Percentiles rank a stretch among this genome's conserved stretches.
These are phyloP conservation scores for Fusarium napiforme DNA, from an alignment of 2,329 filamentous ascomycete species.

Conservation along the genomic window DNA sequence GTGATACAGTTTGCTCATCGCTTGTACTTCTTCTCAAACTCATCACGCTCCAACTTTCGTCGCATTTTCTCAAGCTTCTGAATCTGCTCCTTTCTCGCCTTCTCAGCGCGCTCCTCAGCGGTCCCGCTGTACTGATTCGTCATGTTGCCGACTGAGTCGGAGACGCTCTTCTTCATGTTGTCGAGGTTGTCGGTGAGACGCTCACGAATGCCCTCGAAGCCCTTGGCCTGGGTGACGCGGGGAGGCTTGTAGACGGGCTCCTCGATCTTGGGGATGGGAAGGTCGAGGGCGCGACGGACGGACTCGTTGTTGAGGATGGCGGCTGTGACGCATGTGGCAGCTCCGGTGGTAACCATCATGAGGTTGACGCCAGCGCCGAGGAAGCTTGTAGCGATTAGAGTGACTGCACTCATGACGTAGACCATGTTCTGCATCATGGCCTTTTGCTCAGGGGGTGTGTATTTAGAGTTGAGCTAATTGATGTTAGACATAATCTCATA, in stretches of 20 bases:
- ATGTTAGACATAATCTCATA: slow-evolving; percentile 24
- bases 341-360: slow-evolving; percentile 57
- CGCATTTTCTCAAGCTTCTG: slow-evolving; percentile 51
- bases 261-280: slow-evolving; percentile 50
- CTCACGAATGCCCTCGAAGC: slow-evolving; percentile 45
- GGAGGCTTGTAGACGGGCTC: slow-evolving; percentile 51
- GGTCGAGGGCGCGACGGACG: slow-evolving; percentile 53
- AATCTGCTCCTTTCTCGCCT: slow-evolving; percentile 49
- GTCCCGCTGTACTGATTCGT: slow-evolving; percentile 49
- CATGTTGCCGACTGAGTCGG: slow-evolving; percentile 48
- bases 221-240: slow-evolving; percentile 37
- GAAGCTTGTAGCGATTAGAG: slow-evolving; percentile 59
- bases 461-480: slow-evolving; percentile 51
- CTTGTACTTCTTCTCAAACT: slow-evolving; percentile 57
- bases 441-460: slow-evolving; percentile 47
- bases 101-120: slow-evolving; percentile 50
- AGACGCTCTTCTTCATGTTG: slow-evolving; percentile 53
- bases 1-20: slow-evolving; percentile 34
- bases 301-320: slow-evolving; percentile 52
- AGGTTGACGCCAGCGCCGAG: slow-evolving; percentile 61
- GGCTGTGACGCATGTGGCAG: slow-evolving; percentile 51
- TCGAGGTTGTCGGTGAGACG: slow-evolving; percentile 49
- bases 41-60: slow-evolving; percentile 50
- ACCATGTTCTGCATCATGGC: slow-evolving; percentile 56
- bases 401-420: slow-evolving; percentile 56